Evolutionary conservation across 1,139 yeast species (phyloP), one percentile per base, ranked within the genome.

Genomic region (Suzukiozyma palmioleophila): DNA sequence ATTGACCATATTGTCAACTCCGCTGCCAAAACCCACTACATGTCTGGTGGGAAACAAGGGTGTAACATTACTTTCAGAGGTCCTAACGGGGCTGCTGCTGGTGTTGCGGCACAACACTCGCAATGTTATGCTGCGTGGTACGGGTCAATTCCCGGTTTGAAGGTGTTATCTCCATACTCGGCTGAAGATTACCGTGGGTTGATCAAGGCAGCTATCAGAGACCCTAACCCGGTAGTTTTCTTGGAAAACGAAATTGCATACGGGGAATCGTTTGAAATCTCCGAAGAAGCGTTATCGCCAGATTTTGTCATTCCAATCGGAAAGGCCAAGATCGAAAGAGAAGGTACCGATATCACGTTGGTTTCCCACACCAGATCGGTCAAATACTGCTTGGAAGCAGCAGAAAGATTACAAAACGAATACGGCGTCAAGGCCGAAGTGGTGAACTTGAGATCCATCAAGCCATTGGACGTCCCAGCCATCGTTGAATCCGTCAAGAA

Each of bases 31-130:
- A 92, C 98, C 37, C 87, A 82, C 69, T 92, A 92, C 74, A 92
- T 92, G 99, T 86, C 97, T 47, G 99, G 99, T 64, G 99, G 99
- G 75, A 85, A 82, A 50, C 97, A 90, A 70, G 90, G 90, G 47
- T 90, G 97, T 75, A 90, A 87, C 69, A 87, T 92, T 59, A 90
- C 96, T 39, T 94, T 94, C 78, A 84, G 98, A 71, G 98, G 98
- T 58, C 97, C 98, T 48, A 94, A 94, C 68, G 99, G 98, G 69
- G 96, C 98, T 38, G 97, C 98, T 54, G 97, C 97, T 37, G 97
- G 98, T 78, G 98, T 92, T 54, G 99, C 81, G 55, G 99, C 99
- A 44, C 99, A 92, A 70, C 99, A 92, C 73, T 92, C 98, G 32
- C 99, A 92, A 73, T 95, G 89, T 70, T 92, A 81, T 66, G 79